These are phyloP conservation scores for Knufia petricola DNA, from an alignment of 2,329 filamentous ascomycete species.

Conservation along the genomic window DNA sequence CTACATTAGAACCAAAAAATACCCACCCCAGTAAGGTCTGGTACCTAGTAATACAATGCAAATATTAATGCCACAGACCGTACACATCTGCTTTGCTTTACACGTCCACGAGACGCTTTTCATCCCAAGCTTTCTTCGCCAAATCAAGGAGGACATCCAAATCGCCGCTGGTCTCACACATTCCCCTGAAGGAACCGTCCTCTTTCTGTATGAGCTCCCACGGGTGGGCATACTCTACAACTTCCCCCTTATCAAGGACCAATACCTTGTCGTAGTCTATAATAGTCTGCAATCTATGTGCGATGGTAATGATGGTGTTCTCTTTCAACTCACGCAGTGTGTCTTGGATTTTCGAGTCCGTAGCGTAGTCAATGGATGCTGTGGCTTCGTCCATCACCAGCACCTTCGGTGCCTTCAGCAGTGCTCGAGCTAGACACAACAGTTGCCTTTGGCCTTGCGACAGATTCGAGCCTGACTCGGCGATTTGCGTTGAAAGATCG, in stretches of 20 bases:
- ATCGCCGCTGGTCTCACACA: constrained; percentile 61
- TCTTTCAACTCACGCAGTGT: constrained; percentile 82
- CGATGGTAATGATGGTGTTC: constrained; percentile 92
- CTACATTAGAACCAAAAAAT: no score
- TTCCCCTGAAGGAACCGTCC: constrained; percentile 54
- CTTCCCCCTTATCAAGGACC: constrained; percentile 77
- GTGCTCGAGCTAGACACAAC: constrained; percentile 80
- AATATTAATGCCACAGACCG: no score
- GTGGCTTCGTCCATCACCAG: constrained; percentile 99
- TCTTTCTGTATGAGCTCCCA: constrained; percentile 67
- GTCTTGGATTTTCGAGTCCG: constrained; percentile 90
- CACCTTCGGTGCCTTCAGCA: constrained; percentile 83
- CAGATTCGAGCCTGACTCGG: constrained; percentile 86
- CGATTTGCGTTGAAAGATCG: constrained; percentile 71
- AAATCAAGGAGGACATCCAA: constrained; percentile 47
- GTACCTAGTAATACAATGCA: neutral
- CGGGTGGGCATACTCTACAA: constrained; percentile 86
- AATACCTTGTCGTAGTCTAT: constrained; percentile 97
- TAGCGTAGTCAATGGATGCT: constrained; percentile 92
- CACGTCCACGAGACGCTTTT: constrained; percentile 38
- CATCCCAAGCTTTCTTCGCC: constrained; percentile 42
- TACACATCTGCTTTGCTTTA: neutral
- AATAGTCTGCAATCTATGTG: constrained; percentile 90
- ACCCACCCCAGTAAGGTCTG: no score
- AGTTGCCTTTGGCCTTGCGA: constrained; percentile 95